Evolutionary conservation across 495 filamentous ascomycete genomes (phyloP), one percentile per base, ranked within the genome.

Genomic region (Xylaria bambusicola): DNA sequence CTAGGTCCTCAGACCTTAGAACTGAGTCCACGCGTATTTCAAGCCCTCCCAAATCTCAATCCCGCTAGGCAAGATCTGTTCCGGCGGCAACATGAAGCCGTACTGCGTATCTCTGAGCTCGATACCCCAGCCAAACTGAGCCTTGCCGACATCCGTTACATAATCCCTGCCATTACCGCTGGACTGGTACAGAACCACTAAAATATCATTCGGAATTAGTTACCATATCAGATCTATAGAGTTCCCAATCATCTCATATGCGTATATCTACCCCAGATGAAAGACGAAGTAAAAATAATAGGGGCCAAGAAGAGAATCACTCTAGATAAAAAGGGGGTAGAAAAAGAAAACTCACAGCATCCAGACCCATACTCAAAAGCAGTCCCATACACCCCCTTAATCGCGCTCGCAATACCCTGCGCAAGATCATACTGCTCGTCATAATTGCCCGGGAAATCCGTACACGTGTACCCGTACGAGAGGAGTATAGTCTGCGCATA

Each of bases 51-150:
- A 87, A 58, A 76, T 67, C 75, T 87, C 84, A 49, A 75, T 60
- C 4, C 66, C 72, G 3, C 62, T 76, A 0, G 84, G 83, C 66
- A 74, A 6, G 56, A 87, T 87, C 66, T 85, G 82, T 10, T 70
- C 60, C 0, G 81, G 68, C 1, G 85, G 84, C 63, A 88, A 70
- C 1, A 87, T 68, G 51, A 88, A 88, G 5, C 85, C 85, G 59
- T 75, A 72, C 8, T 57, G 55, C 65, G 65, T 76, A 58, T 73
- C 68, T 5, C 77, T 54, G 10, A 87, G 67, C 77, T 86, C 84
- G 18, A 77, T 71, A 0, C 84, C 84, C 64, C 80, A 87, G 15
- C 76, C 74, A 24, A 77, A 85, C 59, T 82, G 77, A 6, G 80
- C 75, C 33, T 74, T 71, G 20, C 68, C 74, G 1, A 82, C 78